Conservation (phyloP, 1,284 basidiomycete species). For the Austroboletus novae-zelandiae region DNA sequence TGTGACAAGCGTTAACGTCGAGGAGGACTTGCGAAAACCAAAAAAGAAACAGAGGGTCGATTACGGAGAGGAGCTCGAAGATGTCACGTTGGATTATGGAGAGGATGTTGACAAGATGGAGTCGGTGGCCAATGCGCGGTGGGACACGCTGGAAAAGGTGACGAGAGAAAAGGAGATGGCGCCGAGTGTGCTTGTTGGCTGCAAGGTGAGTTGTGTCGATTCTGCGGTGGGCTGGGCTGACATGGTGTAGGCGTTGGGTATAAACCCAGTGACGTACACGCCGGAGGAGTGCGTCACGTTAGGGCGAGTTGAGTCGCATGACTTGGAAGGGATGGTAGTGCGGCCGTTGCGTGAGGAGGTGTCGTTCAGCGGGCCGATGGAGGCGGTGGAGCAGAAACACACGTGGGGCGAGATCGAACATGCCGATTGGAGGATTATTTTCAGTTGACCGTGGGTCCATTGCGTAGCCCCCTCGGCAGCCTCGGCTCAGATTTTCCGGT, state of each 20-base stretch:
- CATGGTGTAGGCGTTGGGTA: conserved; percentile 19
- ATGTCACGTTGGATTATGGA: conserved; percentile 8
- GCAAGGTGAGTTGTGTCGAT: conserved; percentile 21
- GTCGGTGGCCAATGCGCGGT: conserved; percentile 9
- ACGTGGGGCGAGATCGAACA: conserved; percentile 21
- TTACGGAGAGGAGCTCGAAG: conserved; percentile 1
- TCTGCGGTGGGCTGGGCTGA: background rate
- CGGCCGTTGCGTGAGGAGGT: conserved; percentile 11
- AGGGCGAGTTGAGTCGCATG: conserved; percentile 11
- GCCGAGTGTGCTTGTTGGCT: conserved; percentile 17
- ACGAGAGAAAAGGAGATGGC: conserved; percentile 1
- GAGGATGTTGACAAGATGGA: conserved; percentile 12
- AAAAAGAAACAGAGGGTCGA: conserved; percentile 15
- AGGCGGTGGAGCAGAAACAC: background rate
- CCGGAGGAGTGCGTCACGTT: conserved; percentile 23
- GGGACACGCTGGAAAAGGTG: conserved; percentile 16
- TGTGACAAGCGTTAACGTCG: conserved; percentile 36
- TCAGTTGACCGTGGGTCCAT: background rate
- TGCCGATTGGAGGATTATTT: conserved; percentile 20
- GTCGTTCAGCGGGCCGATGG: conserved; percentile 18
- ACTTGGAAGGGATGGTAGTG: conserved; percentile 8
- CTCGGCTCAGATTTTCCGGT: conserved; percentile 17
- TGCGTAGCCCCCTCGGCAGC: conserved; percentile 13
- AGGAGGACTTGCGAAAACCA: conserved; percentile 15
- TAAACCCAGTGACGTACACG: conserved; percentile 27